Conservation (phyloP, 352 stramenopile species). For the Pythium pectinolyticum region DNA sequence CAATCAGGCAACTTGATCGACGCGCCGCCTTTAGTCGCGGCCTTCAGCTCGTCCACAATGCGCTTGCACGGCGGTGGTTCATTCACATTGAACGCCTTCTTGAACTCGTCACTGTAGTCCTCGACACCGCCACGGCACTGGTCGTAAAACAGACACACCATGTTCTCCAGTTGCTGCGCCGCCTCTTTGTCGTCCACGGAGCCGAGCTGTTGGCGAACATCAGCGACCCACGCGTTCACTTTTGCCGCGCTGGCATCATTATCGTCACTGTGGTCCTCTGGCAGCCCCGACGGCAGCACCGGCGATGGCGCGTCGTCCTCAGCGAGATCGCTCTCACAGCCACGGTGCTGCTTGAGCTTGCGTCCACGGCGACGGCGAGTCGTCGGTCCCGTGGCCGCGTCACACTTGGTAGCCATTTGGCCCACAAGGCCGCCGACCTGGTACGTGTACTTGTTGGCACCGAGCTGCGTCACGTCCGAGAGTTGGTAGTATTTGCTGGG, state of each 20-base stretch:
- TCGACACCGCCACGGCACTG: constrained; percentile 34
- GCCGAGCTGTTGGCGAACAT: constrained; percentile 15
- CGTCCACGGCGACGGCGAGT: constrained; percentile 3
- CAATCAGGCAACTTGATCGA: constrained; percentile 26
- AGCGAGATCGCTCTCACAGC: constrained; percentile 14
- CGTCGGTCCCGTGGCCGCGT: not conserved
- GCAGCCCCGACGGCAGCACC: not conserved
- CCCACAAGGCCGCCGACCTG: constrained; percentile 26
- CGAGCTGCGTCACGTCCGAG: constrained; percentile 26
- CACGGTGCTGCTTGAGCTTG: not conserved
- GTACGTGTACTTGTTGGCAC: constrained; percentile 26
- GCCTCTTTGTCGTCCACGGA: constrained; percentile 9
- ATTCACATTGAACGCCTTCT: constrained; percentile 30
- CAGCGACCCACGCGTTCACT: constrained; percentile 17
- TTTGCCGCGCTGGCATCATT: constrained; percentile 11
- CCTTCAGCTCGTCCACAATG: constrained; percentile 33
- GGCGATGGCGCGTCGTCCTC: not conserved
- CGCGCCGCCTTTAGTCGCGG: not conserved
- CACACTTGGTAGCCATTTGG: constrained; percentile 17
- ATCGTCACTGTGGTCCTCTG: constrained; percentile 10
- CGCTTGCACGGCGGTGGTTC: constrained; percentile 36
- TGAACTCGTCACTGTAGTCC: constrained; percentile 47
- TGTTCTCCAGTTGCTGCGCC: constrained; percentile 33
- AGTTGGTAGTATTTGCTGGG: constrained; percentile 25
- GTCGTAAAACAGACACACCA: constrained; percentile 47